Conservation (phyloP, 1,284 basidiomycete genomes). For the Fomitopsis palustris region DNA sequence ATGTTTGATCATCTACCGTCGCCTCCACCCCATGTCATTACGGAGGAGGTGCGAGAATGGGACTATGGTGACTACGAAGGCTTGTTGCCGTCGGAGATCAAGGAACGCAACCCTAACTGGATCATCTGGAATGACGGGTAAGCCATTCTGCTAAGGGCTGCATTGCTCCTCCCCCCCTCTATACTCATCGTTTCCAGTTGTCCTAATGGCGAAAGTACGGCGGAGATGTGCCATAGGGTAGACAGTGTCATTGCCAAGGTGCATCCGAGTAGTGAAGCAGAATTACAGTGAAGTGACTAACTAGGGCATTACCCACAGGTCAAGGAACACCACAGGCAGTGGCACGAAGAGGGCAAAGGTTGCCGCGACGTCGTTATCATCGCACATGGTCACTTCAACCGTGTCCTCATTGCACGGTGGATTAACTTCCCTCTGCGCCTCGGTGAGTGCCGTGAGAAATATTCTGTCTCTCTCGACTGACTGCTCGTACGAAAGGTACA, state of each 20-base stretch:
- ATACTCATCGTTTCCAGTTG: constrained; percentile 48
- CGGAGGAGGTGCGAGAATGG: constrained; percentile 79
- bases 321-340: constrained; percentile 71
- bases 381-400: constrained; percentile 83
- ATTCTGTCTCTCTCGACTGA: neutral
- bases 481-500: constrained; percentile 44
- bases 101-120: constrained; percentile 66
- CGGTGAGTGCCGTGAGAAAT: constrained; percentile 40
- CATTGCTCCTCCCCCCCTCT: no score
- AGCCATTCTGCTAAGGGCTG: constrained; percentile 15
- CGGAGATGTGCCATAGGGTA: constrained; percentile 76
- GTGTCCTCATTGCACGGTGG: constrained; percentile 83
- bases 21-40: constrained; percentile 51
- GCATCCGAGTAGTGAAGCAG: constrained; percentile 2
- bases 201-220: constrained; percentile 80
- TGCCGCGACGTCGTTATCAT: constrained; percentile 73
- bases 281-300: neutral
- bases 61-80: constrained; percentile 93
- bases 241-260: constrained; percentile 75
- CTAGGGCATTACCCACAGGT: constrained; percentile 42
- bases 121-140: constrained; percentile 82
- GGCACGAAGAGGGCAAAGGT: constrained; percentile 60
- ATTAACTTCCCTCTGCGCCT: constrained; percentile 62
- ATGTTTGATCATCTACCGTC: constrained; percentile 59
- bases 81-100: constrained; percentile 71